Base-by-base conservation (phyloP, 202 grass and related monocot genomes). In the Saccharum hybrid region DNA sequence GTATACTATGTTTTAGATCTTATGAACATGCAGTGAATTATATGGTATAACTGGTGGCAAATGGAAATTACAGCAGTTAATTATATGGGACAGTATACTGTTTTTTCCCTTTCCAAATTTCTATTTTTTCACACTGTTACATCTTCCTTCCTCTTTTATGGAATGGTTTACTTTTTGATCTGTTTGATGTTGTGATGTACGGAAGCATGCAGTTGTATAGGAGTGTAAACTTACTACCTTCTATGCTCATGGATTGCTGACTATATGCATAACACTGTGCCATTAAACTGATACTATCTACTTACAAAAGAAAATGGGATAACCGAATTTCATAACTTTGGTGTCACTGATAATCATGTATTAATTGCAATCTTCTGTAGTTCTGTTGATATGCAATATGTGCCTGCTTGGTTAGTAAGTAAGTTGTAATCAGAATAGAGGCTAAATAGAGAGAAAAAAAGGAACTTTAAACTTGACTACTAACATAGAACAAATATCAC, bases 11-110 rank as follows among this genome's bases (percentile, higher is more conserved):
- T 39, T 85, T 68, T 77, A 82, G 37, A 13, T 51, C 43, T 66
- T 31, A 42, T 81, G 43, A 72, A 65, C 45, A 81, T 84, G 34
- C n/a, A 34, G 26, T 49, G 63, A 76, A 68, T 81, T 87, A 83
- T 49, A 83, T 43, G 69, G 38, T 67, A 71, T 52, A n/a, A 77
- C 2, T 63, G 19, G 34, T 75, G 80, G 7, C 16, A 14, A 83
- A 70, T 63, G 60, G 60, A 10, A 63, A 70, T 75, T 41, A 39
- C 43, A 64, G 5, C 36, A 23, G 16, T 15, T 88, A 57, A 54
- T 62, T 60, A 63, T 39, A 56, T 46, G 38, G 61, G 21, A 37
- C 10, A 10, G 37, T 45, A 7, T 56, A 39, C 23, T 11, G 14
- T 66, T 33, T 31, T 51, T 60, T 59, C 7, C 21, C 21, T 39